phyloP scores from a whole-genome alignment of 2,329 filamentous ascomycete species.

The Fusarium illudens region DNA sequence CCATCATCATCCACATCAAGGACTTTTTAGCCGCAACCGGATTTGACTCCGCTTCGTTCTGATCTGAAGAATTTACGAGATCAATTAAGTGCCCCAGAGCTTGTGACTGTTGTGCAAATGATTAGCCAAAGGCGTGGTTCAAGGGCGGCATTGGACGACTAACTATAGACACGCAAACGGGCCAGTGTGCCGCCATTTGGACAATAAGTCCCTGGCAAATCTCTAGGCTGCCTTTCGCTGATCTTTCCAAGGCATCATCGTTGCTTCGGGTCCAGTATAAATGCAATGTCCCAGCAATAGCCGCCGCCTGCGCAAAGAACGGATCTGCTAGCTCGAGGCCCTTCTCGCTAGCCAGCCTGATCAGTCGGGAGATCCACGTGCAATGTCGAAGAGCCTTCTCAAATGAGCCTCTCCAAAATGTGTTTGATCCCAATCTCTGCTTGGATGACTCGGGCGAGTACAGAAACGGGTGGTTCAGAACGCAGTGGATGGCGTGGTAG shows the following conservation, averaged over 20 bases:
- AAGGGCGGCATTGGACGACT: background rate
- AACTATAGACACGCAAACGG: conserved; percentile 19
- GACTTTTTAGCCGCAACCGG: conserved; percentile 6
- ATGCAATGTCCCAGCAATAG: conserved; percentile 15
- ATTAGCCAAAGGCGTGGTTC: background rate
- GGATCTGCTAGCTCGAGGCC: conserved; percentile 13
- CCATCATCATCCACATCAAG: conserved; percentile 19
- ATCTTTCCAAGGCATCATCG: background rate
- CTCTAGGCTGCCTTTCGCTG: conserved; percentile 7
- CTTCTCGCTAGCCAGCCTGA: conserved; percentile 13
- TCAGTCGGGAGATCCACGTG: conserved; percentile 27
- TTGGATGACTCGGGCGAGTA: conserved; percentile 13
- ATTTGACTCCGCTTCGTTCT: background rate
- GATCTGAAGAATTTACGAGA: background rate
- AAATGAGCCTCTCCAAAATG: conserved; percentile 20
- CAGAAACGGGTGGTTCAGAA: conserved; percentile 22
- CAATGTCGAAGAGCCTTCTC: conserved; percentile 22
- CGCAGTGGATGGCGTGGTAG: conserved; percentile 21
- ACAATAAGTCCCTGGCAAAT: conserved; percentile 16
- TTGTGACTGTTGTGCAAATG: background rate
- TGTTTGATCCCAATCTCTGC: conserved; percentile 3
- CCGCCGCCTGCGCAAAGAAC: conserved; percentile 25
- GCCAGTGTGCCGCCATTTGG: conserved; percentile 22
- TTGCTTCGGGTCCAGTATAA: conserved; percentile 13
- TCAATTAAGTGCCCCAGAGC: conserved; percentile 17